These are phyloP conservation scores for Pythium oligandrum DNA, from an alignment of 352 stramenopile species.

Conservation along the genomic window DNA sequence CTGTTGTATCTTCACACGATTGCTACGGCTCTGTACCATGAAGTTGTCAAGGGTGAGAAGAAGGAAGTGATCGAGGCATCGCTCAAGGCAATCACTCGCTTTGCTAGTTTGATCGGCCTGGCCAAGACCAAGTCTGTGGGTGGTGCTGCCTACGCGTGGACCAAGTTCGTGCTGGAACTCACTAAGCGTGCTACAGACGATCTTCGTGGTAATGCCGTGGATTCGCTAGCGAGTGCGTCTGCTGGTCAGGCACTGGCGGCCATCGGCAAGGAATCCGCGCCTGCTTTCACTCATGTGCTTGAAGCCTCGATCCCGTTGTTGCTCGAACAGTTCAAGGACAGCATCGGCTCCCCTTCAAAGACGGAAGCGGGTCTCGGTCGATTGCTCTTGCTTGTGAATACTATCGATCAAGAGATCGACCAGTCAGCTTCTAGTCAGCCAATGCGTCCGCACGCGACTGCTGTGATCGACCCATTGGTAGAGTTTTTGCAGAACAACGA, in stretches of 20 bases:
- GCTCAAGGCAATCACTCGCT: conserved; percentile 54
- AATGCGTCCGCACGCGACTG: conserved; percentile 63
- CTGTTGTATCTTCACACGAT: conserved; percentile 67
- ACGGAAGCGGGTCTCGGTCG: conserved; percentile 65
- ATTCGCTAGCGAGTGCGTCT: conserved; percentile 78
- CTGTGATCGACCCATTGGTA: conserved; percentile 54
- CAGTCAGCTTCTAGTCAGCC: conserved; percentile 63
- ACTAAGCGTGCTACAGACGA: conserved; percentile 61
- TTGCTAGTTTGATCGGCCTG: conserved; percentile 56
- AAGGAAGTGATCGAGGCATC: conserved; percentile 71
- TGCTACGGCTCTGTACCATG: conserved; percentile 67
- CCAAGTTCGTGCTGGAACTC: conserved; percentile 79
- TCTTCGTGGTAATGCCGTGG: conserved; percentile 59
- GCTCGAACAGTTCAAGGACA: conserved; percentile 55
- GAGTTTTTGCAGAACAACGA: conserved; percentile 35
- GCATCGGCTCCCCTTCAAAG: conserved; percentile 41
- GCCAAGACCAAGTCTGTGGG: conserved; percentile 48
- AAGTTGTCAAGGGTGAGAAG: conserved; percentile 82
- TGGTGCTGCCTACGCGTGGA: conserved; percentile 74
- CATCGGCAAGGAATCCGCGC: conserved; percentile 57
- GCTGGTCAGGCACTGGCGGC: conserved; percentile 64
- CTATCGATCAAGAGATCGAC: conserved; percentile 79
- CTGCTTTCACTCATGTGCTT: conserved; percentile 70
- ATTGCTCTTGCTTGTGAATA: conserved; percentile 70
- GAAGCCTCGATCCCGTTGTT: conserved; percentile 56